Base-by-base conservation (phyloP, 345 rosid genomes). In the Rubroshorea leprosula region DNA sequence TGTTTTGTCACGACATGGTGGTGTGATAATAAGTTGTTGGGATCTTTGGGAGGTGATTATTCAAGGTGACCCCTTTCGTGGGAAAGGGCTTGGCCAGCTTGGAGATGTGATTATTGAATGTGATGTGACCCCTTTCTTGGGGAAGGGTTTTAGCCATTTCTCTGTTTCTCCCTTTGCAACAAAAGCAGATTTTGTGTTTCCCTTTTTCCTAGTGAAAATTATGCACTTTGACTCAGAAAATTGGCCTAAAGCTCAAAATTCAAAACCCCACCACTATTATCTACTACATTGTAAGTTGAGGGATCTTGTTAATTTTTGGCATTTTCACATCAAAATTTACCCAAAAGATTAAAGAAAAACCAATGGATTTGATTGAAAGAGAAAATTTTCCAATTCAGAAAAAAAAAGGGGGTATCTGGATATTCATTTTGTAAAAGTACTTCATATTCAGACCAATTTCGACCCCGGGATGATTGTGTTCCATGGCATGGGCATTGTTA, bases 1-100 rank as follows among this genome's bases (percentile, higher is more conserved):
- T 77, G 80, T 83, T 79, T 70, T 72, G 64, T 60, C 68, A n/a
- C 57, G 68, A 79, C 89, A 72, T 65, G 87, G 35, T 29, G 35
- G 35, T 29, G 35, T 29, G 4, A 29, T 29, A 3, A 29, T 29
- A 29, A 3, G 35, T 29, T 29, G 35, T 29, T 29, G 35, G 35
- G 35, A 29, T 29, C 5, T 29, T 9, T 29, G 5, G 9, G 35
- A 29, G 35, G 35, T 82, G 74, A 72, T 67, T 74, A 73, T 78
- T 76, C 61, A 57, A 57, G 26, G 61, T 72, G 82, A 77, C 82
- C 81, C 69, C 74, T 62, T 58, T n/a, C n/a, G 75, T 77, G 71
- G 81, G 80, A 55, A 62, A 77, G 80, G 80, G 29, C 57, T 47
- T 67, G 66, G 62, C 54, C 62, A 54, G 63, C 54, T 51, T 57